phyloP scores from a whole-genome alignment of 2,329 filamentous ascomycete genomes.

The Aspergillus cejpii region DNA sequence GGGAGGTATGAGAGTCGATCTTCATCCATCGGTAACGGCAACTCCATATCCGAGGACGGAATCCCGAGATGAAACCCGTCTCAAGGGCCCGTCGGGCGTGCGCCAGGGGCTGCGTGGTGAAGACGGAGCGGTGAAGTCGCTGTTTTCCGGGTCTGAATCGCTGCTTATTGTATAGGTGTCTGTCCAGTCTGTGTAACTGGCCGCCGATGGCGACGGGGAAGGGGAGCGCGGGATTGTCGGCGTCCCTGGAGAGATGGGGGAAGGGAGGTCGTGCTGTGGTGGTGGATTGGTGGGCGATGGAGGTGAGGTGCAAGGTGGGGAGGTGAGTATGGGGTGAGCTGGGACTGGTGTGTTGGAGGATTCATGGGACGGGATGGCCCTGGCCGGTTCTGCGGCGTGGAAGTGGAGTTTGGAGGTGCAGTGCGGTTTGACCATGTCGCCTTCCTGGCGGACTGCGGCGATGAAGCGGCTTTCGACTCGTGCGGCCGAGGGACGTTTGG shows the following conservation, averaged over 20 bases:
- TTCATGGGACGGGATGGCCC: background rate
- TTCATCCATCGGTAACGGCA: background rate
- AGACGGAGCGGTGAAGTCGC: constrained; percentile 4
- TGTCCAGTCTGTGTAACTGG: constrained; percentile 7
- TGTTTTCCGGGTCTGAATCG: constrained; percentile 15
- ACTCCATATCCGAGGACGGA: background rate
- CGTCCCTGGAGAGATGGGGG: background rate
- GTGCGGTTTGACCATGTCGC: constrained; percentile 7
- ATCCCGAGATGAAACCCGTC: constrained; percentile 9
- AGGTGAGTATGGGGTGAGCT: background rate
- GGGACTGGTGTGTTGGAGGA: background rate
- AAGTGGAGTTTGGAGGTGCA: constrained; percentile 13
- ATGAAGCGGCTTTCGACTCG: constrained; percentile 25
- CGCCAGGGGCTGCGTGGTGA: constrained; percentile 5
- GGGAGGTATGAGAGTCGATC: background rate
- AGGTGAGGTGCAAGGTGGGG: background rate
- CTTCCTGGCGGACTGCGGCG: constrained; percentile 8
- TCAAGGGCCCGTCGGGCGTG: constrained; percentile 8
- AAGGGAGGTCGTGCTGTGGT: background rate
- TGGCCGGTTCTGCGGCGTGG: background rate
- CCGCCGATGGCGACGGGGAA: constrained; percentile 6
- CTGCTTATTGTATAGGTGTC: constrained; percentile 9
- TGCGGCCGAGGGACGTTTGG: constrained; percentile 27
- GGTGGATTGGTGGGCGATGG: no score
- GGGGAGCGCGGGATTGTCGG: background rate